Percentiles rank a stretch among this genome's conserved stretches.
phyloP scores from a whole-genome alignment of 495 filamentous ascomycete species.

The Penicillium ucsense region DNA sequence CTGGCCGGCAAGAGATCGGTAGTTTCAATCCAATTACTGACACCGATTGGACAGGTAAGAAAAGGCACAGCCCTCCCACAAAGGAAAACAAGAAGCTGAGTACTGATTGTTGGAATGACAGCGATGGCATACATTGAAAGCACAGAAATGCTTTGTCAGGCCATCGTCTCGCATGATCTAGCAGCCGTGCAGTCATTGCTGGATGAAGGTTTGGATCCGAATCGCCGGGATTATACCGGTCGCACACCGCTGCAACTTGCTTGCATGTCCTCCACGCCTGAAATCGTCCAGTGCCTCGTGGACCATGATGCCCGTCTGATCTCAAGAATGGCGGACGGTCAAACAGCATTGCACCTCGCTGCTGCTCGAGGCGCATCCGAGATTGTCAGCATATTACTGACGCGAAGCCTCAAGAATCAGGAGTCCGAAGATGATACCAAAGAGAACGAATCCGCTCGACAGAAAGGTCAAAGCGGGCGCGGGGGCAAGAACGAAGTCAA shows the following conservation, averaged over 20 bases:
- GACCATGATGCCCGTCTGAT: conserved; percentile 61
- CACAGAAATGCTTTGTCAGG: conserved; percentile 54
- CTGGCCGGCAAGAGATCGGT: conserved; percentile 62
- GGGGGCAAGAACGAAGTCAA: neutral
- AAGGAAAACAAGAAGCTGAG: too few relatives aligned
- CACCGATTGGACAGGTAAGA: conserved; percentile 72
- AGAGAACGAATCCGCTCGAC: neutral
- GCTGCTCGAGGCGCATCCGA: conserved; percentile 55
- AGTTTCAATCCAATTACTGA: conserved; percentile 73
- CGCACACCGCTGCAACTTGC: conserved; percentile 72
- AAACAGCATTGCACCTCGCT: conserved; percentile 70
- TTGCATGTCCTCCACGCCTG: conserved; percentile 51
- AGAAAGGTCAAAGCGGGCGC: conserved; percentile 5
- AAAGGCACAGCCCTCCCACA: too few relatives aligned
- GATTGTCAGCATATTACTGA: conserved; percentile 59
- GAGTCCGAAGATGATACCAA: conserved; percentile 4
- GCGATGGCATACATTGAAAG: conserved; percentile 65
- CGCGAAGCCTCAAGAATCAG: conserved; percentile 50
- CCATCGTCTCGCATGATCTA: conserved; percentile 61
- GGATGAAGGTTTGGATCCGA: conserved; percentile 46
- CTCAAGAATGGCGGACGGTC: conserved; percentile 64
- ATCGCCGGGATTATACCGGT: conserved; percentile 68
- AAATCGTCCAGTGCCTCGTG: conserved; percentile 62
- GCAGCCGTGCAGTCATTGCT: conserved; percentile 61
- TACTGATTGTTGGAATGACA: neutral